phyloP scores from a whole-genome alignment of 805 yeast genomes.

The Kodamaea leandrae region DNA sequence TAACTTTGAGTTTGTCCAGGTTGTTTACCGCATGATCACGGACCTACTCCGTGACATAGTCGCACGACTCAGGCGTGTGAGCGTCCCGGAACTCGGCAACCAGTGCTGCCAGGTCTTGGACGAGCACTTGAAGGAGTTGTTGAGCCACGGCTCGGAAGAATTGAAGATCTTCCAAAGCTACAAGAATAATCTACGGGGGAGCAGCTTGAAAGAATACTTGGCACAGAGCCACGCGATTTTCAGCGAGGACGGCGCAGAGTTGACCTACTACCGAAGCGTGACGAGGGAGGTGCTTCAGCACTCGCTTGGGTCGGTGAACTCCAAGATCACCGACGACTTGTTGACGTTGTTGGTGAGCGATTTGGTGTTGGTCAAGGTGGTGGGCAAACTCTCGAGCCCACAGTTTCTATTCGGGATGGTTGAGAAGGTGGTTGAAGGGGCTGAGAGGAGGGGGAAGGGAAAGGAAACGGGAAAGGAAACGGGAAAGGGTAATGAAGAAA shows the following conservation, averaged over 20 bases:
- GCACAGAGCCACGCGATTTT: conserved; percentile 6
- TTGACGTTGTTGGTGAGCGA: conserved; percentile 27
- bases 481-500: not conserved
- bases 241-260: conserved; percentile 3
- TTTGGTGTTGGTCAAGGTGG: conserved; percentile 24
- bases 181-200: conserved; percentile 1
- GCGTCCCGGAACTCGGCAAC: conserved; percentile 19
- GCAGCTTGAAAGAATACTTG: conserved; percentile 5
- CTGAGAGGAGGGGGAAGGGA: conserved; percentile 4
- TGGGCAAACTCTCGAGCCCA: conserved; percentile 25
- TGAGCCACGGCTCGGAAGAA: conserved; percentile 1
- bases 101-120: conserved; percentile 23
- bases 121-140: conserved; percentile 20
- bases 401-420: conserved; percentile 22
- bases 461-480: not conserved
- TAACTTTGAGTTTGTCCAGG: conserved; percentile 27
- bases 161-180: not conserved
- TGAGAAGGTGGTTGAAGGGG: conserved; percentile 6
- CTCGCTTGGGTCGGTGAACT: conserved; percentile 20
- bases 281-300: conserved; percentile 20
- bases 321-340: conserved; percentile 25
- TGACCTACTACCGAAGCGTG: conserved; percentile 23
- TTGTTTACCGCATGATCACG: conserved; percentile 25
- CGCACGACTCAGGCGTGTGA: conserved; percentile 15
- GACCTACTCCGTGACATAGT: conserved; percentile 25